These are phyloP conservation scores for Phaseolus coccineus DNA, from an alignment of 331 rosid species.

Conservation along the genomic window DNA sequence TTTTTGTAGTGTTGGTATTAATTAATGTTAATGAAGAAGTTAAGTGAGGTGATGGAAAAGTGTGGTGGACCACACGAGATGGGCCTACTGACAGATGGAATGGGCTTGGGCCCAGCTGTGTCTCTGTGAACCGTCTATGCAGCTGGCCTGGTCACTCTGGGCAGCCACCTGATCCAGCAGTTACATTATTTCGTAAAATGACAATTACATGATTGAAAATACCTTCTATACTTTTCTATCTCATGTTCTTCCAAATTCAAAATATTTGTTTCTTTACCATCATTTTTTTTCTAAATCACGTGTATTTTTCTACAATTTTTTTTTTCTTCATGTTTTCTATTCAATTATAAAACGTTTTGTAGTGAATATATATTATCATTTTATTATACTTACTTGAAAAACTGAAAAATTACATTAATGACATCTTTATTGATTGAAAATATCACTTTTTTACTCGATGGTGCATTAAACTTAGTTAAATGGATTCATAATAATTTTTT, in stretches of 20 bases:
- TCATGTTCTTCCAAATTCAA: background rate
- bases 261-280: background rate
- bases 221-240: too few species aligned
- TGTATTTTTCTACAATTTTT: background rate
- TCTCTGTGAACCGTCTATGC: background rate
- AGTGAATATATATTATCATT: too few species aligned
- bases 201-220: background rate
- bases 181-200: background rate
- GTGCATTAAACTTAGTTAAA: too few species aligned
- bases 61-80: conserved; percentile 12
- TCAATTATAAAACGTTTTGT: too few species aligned
- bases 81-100: background rate
- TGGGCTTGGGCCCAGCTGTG: conserved; percentile 12
- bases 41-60: background rate
- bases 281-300: background rate
- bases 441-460: too few species aligned
- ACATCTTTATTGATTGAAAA: too few species aligned
- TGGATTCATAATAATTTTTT: too few species aligned
- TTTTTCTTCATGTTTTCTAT: too few species aligned
- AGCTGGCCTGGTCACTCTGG: background rate
- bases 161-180: background rate
- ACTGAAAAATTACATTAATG: too few species aligned
- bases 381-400: too few species aligned
- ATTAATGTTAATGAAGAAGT: background rate
- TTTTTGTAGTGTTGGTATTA: too few species aligned